Base-by-base conservation (phyloP, 805 yeast genomes). In the Saccharomycopsis oosterbeekiorum region DNA sequence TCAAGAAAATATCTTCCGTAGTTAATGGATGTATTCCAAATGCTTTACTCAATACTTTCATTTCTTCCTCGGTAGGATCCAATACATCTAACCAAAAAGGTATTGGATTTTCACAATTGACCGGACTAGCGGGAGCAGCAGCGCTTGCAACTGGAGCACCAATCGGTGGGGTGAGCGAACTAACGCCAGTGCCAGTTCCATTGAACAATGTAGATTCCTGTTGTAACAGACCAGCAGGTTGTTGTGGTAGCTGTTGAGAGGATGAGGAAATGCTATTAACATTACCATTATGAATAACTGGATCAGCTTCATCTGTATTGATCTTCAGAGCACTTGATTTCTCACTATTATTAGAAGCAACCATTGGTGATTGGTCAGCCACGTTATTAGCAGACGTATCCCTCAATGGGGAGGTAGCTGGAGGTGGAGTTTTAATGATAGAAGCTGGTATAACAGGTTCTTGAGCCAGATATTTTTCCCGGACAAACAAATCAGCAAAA, bases 21-120 rank as follows among this genome's bases (percentile, higher is more conserved):
- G 99, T 93, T 67, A 93, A 80, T 0, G 99, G 99, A 73, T 93
- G 99, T 61, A 93, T 89, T 0, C 96, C 96, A 74, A 93, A 93
- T 0, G 97, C 84, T 68, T 90, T 90, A 34, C 96, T 83, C 14
- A 93, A 68, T 0, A 87, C 94, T 68, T 93, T 91, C 96, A 94
- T 89, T 72, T 93, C 99, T 67, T 91, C 97, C 69, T 94, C 98
- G 0, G 96, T 88, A 11, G 99, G 99, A 68, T 89, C 87, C 61
- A 89, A 75, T 12, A 93, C 88, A 72, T 93, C 98, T 11, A 93
- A 78, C 99, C 99, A 93, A 78, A 93, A 91, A 17, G 96, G 92
- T 1, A 84, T 76, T 9, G 76, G 77, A 24, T 79, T 81, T 12
- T 70, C 53, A 15, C 43, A 6, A 2, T 15, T 50, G n/a, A 53